Evolutionary conservation across 1,284 basidiomycete genomes (phyloP).

Genomic region (Rhizoctonia solani): DNA sequence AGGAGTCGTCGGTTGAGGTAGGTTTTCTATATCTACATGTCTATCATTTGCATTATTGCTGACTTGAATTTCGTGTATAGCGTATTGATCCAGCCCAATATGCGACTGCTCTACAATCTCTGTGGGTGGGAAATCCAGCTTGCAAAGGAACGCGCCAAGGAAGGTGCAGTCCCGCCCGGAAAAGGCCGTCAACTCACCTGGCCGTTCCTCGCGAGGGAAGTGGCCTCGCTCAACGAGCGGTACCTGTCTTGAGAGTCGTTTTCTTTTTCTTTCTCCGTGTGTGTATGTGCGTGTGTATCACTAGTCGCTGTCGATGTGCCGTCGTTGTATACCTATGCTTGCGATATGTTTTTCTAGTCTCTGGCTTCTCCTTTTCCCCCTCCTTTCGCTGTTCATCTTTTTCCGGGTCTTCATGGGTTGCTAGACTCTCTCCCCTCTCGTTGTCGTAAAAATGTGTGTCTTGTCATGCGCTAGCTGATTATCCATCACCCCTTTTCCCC

Average conservation of each 20-base stretch:
- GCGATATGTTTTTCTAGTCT: background rate
- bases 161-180: constrained; percentile 45
- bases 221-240: constrained; percentile 78
- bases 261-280: constrained; percentile 2
- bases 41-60: constrained; percentile 35
- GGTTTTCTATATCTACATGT: constrained; percentile 44
- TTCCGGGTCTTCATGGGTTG: constrained; percentile 28
- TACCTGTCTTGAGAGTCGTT: constrained; percentile 52
- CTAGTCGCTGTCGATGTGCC: constrained; percentile 19
- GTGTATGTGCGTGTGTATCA: constrained; percentile 16
- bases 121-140: constrained; percentile 91
- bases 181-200: constrained; percentile 59
- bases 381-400: constrained; percentile 7
- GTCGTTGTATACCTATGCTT: background rate
- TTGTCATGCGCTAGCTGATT: background rate
- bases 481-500: too few relatives aligned
- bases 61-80: constrained; percentile 56
- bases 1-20: constrained; percentile 72
- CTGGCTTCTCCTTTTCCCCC: background rate
- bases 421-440: background rate
- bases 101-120: constrained; percentile 90
- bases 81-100: constrained; percentile 85
- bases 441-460: background rate
- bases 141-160: constrained; percentile 65
- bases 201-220: constrained; percentile 78